Evolutionary conservation across 176 grass and related monocot genomes (phyloP).

Genomic region (Carex pumila): DNA sequence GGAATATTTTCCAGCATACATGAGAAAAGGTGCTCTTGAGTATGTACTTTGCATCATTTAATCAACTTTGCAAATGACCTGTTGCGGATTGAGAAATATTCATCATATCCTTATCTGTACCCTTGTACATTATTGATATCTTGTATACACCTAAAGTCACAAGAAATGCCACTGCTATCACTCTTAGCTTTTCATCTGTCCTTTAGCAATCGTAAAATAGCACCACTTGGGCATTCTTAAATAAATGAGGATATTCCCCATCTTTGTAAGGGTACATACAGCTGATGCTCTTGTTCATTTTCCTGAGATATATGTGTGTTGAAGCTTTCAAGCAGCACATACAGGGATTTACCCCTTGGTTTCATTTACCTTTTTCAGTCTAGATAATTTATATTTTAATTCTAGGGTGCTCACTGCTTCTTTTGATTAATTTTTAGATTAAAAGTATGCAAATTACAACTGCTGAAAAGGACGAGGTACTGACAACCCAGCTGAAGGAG

Average conservation of each 20-base stretch:
- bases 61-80: background rate
- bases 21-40: background rate
- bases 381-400: conserved; percentile 15
- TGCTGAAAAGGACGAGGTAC: conserved; percentile 57
- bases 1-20: background rate
- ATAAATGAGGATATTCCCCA: background rate
- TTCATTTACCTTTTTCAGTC: background rate
- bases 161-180: background rate
- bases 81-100: background rate
- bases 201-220: background rate
- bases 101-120: background rate
- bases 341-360: background rate
- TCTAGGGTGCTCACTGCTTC: background rate
- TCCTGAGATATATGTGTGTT: background rate
- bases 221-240: background rate
- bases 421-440: conserved; percentile 56
- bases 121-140: background rate
- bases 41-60: background rate
- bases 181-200: background rate
- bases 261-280: background rate
- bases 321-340: background rate
- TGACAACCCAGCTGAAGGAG: conserved; percentile 52
- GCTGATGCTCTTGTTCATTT: background rate
- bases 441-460: conserved; percentile 59
- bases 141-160: background rate